Evolutionary conservation across 2,329 filamentous ascomycete genomes (phyloP).

Genomic region (Neofusicoccum umdonicola): DNA sequence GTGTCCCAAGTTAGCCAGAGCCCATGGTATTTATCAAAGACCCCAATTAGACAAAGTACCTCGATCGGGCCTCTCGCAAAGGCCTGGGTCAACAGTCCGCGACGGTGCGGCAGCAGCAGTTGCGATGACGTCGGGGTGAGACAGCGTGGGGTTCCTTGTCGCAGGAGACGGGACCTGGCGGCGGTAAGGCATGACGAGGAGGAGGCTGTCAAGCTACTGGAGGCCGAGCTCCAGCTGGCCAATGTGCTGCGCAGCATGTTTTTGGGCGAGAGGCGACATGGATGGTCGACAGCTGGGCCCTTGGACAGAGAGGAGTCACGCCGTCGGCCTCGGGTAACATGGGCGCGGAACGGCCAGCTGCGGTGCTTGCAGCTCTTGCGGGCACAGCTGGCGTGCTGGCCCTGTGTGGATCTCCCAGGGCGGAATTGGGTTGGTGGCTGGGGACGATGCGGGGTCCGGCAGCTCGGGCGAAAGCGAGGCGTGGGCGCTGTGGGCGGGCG

Average conservation of each 20-base stretch:
- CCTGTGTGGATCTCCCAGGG: not conserved
- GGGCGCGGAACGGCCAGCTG: not conserved
- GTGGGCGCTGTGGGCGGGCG: no score
- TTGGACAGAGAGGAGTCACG: not conserved
- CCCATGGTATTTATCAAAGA: not conserved
- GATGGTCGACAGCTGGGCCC: not conserved
- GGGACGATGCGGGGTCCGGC: not conserved
- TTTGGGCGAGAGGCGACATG: not conserved
- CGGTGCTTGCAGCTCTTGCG: not conserved
- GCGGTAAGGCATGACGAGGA: not conserved
- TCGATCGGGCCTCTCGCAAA: slow-evolving; percentile 32
- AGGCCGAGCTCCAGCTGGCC: not conserved
- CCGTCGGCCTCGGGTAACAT: slow-evolving; percentile 4
- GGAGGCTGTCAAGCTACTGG: not conserved
- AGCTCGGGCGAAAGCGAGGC: no score
- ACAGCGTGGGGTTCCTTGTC: not conserved
- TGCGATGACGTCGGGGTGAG: not conserved
- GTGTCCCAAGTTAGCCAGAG: not conserved
- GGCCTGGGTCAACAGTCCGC: slow-evolving; percentile 32
- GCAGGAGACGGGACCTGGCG: not conserved
- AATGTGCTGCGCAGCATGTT: not conserved
- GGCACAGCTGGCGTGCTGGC: no score
- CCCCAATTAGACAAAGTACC: slow-evolving; percentile 24
- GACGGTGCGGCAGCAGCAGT: not conserved
- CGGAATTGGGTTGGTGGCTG: not conserved